Percentiles rank a stretch among this genome's conserved stretches.
Conservation (phyloP, 345 rosid genomes). For the Lumnitzera racemosa region DNA sequence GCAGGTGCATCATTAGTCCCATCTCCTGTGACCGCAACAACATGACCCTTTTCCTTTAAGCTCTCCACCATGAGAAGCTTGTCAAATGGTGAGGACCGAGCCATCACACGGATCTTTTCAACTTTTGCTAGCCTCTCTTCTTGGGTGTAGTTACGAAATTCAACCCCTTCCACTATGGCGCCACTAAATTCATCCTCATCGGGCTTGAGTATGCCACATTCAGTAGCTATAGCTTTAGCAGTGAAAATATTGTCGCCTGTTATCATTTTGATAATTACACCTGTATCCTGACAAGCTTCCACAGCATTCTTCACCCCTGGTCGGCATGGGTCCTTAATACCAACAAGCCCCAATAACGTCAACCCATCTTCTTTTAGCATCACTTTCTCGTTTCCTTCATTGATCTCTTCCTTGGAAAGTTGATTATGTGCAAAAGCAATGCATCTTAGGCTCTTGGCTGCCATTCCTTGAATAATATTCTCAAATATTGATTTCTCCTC, state of each 20-base stretch:
- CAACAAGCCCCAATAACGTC: slow-evolving; percentile 55
- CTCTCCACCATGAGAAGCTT: slow-evolving; percentile 77
- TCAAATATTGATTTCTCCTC: slow-evolving; percentile 24
- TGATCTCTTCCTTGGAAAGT: slow-evolving; percentile 13
- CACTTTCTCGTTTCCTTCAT: slow-evolving; percentile 7
- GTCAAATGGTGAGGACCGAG: slow-evolving; percentile 67
- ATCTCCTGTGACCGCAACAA: slow-evolving; percentile 74
- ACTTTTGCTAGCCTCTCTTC: slow-evolving; percentile 39
- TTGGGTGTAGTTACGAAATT: slow-evolving; percentile 35
- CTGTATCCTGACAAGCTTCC: slow-evolving; percentile 53
- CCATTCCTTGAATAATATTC: slow-evolving; percentile 53
- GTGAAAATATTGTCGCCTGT: slow-evolving; percentile 73
- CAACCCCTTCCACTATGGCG: slow-evolving; percentile 58
- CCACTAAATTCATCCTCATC: slow-evolving; percentile 20
- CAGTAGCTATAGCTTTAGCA: slow-evolving; percentile 72
- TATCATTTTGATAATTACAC: slow-evolving; percentile 68
- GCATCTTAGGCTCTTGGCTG: slow-evolving; percentile 61
- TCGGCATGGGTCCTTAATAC: slow-evolving; percentile 69
- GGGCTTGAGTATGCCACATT: slow-evolving; percentile 55
- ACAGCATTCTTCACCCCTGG: slow-evolving; percentile 60
- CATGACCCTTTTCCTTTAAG: slow-evolving; percentile 56
- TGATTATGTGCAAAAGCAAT: slow-evolving; percentile 61
- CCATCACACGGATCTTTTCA: slow-evolving; percentile 66
- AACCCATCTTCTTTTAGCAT: slow-evolving; percentile 34
- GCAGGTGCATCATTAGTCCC: slow-evolving; percentile 82